phyloP scores from a whole-genome alignment of 352 stramenopile genomes.

The Phytophthora aleatoria region DNA sequence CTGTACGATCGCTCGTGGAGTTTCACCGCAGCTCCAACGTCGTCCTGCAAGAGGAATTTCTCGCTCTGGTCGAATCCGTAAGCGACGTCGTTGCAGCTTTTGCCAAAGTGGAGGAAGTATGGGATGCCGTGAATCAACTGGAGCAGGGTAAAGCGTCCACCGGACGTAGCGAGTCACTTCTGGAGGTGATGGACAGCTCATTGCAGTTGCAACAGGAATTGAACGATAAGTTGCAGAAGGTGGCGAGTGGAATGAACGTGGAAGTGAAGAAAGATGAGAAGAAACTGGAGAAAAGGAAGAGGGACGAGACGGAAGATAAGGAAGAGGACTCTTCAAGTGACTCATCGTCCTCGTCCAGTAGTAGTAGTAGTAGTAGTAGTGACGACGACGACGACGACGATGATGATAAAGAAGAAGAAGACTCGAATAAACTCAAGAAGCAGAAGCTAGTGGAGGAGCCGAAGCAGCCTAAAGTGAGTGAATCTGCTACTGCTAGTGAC shows the following conservation, averaged over 20 bases:
- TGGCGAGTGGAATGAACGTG: slow-evolving; percentile 22
- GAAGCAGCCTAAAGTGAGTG: not conserved
- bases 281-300: slow-evolving; percentile 8
- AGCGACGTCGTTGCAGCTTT: slow-evolving; percentile 6
- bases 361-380: not conserved
- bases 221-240: slow-evolving; percentile 12
- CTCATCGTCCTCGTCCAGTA: not conserved
- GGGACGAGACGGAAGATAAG: not conserved
- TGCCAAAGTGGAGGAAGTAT: slow-evolving; percentile 23
- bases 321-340: slow-evolving; percentile 4
- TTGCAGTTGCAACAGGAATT: slow-evolving; percentile 23
- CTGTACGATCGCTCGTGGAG: slow-evolving; percentile 30
- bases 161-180: slow-evolving; percentile 15
- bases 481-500: not conserved
- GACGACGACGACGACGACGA: not conserved
- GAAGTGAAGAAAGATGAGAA: not conserved
- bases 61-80: slow-evolving; percentile 2
- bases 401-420: slow-evolving; percentile 1
- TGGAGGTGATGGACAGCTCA: slow-evolving; percentile 17
- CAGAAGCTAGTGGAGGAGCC: slow-evolving; percentile 3
- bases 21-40: slow-evolving; percentile 28
- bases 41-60: slow-evolving; percentile 21
- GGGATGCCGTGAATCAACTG: slow-evolving; percentile 33
- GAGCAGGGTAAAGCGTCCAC: slow-evolving; percentile 24
- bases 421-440: slow-evolving; percentile 9